These are phyloP conservation scores for Quercus ilex DNA, from an alignment of 306 rosid genomes.

Conservation along the genomic window DNA sequence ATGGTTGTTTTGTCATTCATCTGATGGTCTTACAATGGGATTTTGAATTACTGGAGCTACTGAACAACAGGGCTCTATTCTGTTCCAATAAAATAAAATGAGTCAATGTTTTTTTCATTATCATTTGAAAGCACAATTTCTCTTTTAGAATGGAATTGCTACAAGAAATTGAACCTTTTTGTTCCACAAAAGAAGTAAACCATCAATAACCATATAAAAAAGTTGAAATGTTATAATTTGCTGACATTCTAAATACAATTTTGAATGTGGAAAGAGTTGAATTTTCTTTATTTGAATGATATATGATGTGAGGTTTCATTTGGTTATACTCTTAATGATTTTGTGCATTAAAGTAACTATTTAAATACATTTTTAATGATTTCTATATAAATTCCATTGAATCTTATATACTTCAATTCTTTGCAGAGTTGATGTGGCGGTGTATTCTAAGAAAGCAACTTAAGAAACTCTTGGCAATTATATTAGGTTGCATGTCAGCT, in stretches of 20 bases:
- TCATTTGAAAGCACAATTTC: not conserved
- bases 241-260: not conserved
- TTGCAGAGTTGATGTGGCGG: constrained; percentile 84
- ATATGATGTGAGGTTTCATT: not conserved
- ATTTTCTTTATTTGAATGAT: not conserved
- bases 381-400: not conserved
- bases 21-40: not conserved
- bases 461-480: constrained; percentile 63
- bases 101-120: not conserved
- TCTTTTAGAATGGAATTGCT: not conserved
- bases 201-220: not conserved
- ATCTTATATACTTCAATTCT: constrained; percentile 14
- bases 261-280: not conserved
- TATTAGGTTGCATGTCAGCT: constrained; percentile 66
- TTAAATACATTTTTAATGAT: not conserved
- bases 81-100: not conserved
- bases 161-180: not conserved
- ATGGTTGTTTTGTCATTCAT: not conserved
- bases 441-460: constrained; percentile 74
- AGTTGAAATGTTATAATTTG: not conserved
- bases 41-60: not conserved
- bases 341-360: not conserved
- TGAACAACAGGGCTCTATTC: not conserved
- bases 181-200: not conserved
- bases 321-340: not conserved